Evolutionary conservation across 106 monocot species (phyloP), one percentile per base, ranked within the genome.

Genomic region (Triglochin maritima): DNA sequence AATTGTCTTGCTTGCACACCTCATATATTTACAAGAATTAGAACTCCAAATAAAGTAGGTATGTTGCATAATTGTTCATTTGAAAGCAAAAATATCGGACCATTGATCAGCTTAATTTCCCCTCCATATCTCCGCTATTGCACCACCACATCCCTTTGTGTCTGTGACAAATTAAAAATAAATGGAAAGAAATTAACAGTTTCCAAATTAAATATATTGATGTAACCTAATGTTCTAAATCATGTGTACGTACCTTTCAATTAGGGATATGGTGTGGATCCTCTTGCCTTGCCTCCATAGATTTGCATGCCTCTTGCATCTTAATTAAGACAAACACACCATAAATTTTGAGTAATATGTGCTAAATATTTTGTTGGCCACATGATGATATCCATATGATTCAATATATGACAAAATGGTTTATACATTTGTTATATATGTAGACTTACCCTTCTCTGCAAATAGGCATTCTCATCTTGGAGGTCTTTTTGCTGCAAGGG

Each of bases 401-500:
- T 62, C 10, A 4, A 44, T n/a, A 16, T 41, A 14, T 45, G 1
- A 29, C 7, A 4, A 46, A 62, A 60, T 42, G 14, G 3, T 60
- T 42, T 4, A 60, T 5, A 60, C 9, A 3, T 5, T 10, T 10
- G 10, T 43, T 9, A 63, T 46, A 46, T 13, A 46, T 44, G 63
- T 13, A 11, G n/a, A 9, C 4, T 42, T 56, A 68, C 68, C 68
- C 68, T 55, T 68, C 45, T 41, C 45, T 68, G 68, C 7, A 68
- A 56, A 46, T 13, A 68, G 13, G 68, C 17, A 16, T 68, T 68
- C 45, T 68, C 68, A 7, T 68, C 68, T 57, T 68, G 68, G 42
- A 68, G 68, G 6, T 68, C 68, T 5, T 68, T 68, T 56, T 68
- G 68, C 68, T 68, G 56, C 56, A 68, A 54, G 53, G 12, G 53